Base-by-base conservation (phyloP, 2,329 filamentous ascomycete genomes). In the Epichloe glyceriae region DNA sequence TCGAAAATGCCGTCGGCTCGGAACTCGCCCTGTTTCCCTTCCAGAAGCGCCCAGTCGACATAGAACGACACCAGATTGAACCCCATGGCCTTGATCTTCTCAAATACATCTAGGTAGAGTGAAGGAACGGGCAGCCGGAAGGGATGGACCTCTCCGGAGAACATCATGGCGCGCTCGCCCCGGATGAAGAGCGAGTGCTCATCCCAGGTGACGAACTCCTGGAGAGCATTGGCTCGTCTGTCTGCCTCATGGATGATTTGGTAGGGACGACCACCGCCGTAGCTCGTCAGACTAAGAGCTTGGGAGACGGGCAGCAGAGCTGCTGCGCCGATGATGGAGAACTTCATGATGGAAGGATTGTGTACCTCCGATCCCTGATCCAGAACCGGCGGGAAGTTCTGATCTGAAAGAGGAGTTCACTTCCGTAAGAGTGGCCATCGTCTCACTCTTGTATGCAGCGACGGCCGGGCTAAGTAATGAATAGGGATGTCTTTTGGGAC, bases 41-140 rank as follows among this genome's bases (percentile, higher is more conserved):
- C 87, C 0, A 88, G 64, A 2, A 91, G 69, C 3, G 83, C 85
- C 88, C 86, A 94, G 58, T 89, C 77, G 6, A 83, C 73, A 60
- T 91, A 91, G 64, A 90, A 88, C 0, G 85, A 88, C 1, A 90
- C 83, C 43, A 79, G 77, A 58, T 86, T 91, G 67, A 88, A 90
- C 0, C 88, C 88, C 1, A 89, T 67, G 0, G 86, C 83, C 64
- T 85, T 89, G 64, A 91, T 80, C 67, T 94, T 94, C 60, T 93
- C 83, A 58, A 94, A 84, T 2, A 91, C 62, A 56, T 91, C 87
- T 8, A 86, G 71, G 71, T 82, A 75, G 0, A 75, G 61, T 0
- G 64, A 67, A 0, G 72, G 70, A 0, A 73, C 70, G 0, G 73
- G 72, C 1, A 74, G 63, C 1, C 73, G 68, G 50, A 73, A 89